Conservation (phyloP, 305 asterid genomes). For the Fraxinus dipetala region DNA sequence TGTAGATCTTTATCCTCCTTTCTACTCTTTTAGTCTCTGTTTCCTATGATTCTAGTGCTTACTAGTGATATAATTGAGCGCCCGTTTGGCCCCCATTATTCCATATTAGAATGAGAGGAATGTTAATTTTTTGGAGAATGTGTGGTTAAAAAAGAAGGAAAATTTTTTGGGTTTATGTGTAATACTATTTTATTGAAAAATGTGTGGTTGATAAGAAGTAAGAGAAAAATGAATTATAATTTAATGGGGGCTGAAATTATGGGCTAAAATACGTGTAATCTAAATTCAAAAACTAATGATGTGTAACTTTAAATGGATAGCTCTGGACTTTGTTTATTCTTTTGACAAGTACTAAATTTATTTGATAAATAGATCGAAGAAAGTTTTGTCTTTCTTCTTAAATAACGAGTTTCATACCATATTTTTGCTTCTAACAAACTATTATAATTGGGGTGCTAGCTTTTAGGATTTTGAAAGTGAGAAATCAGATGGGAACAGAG, state of each 20-base stretch:
- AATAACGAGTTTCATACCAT: not conserved
- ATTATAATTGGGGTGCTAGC: not conserved
- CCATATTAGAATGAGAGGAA: no score
- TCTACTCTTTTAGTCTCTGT: not conserved
- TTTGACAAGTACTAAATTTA: not conserved
- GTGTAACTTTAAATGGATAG: not conserved
- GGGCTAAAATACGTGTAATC: not conserved
- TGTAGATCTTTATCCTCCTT: not conserved
- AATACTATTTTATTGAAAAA: no score
- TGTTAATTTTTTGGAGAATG: no score
- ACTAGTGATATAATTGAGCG: not conserved
- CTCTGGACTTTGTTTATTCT: not conserved
- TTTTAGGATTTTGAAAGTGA: not conserved
- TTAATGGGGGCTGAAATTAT: not conserved
- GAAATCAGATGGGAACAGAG: not conserved
- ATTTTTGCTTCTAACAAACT: not conserved
- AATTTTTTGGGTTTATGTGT: no score
- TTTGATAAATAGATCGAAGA: not conserved
- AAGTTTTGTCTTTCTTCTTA: not conserved
- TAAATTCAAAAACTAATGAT: not conserved
- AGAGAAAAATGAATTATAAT: no score
- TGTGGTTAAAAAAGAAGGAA: no score
- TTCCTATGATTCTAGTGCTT: not conserved
- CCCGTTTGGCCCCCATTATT: no score
- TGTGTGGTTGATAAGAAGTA: no score